These are phyloP conservation scores for Fistulifera solaris DNA, from an alignment of 108 stramenopile genomes.

Conservation along the genomic window DNA sequence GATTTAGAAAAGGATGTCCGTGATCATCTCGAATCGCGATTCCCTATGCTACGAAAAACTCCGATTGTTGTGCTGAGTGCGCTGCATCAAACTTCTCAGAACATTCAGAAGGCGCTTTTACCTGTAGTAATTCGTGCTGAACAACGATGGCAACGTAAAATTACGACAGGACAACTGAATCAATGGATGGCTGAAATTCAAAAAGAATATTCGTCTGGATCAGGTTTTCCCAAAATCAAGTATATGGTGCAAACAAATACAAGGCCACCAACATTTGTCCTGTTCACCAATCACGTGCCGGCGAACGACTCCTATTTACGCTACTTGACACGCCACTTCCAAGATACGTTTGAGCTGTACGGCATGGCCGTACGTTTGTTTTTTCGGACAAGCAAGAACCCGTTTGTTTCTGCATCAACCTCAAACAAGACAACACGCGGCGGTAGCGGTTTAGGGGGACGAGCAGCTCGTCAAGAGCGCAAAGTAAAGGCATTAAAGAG, in stretches of 20 bases:
- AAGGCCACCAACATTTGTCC: slow-evolving; percentile 80
- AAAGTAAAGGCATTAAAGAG: slow-evolving; percentile 31
- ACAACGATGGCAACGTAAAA: slow-evolving; percentile 62
- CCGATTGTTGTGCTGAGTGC: slow-evolving; percentile 78
- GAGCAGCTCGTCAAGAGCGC: slow-evolving; percentile 48
- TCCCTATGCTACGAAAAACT: slow-evolving; percentile 75
- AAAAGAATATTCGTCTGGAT: slow-evolving; percentile 12
- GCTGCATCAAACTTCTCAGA: slow-evolving; percentile 30
- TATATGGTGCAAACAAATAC: slow-evolving; percentile 83
- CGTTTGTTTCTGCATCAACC: slow-evolving; percentile 22
- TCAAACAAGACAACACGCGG: slow-evolving; percentile 20
- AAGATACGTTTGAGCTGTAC: slow-evolving; percentile 73
- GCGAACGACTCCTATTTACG: slow-evolving; percentile 64
- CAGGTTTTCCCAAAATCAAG: slow-evolving; percentile 53
- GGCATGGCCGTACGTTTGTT: slow-evolving; percentile 77
- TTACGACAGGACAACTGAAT: slow-evolving; percentile 72
- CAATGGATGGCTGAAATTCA: slow-evolving; percentile 73
- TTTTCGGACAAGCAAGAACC: slow-evolving; percentile 62
- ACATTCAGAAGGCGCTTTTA: slow-evolving; percentile 44
- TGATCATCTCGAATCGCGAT: slow-evolving; percentile 63
- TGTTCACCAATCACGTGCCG: slow-evolving; percentile 66
- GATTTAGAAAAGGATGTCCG: slow-evolving; percentile 68
- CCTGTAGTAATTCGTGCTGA: slow-evolving; percentile 74
- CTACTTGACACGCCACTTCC: slow-evolving; percentile 71
- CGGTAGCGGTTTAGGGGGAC: slow-evolving; percentile 57